Conservation (phyloP, 2,329 filamentous ascomycete species). For the Rutstroemia sydowiana region DNA sequence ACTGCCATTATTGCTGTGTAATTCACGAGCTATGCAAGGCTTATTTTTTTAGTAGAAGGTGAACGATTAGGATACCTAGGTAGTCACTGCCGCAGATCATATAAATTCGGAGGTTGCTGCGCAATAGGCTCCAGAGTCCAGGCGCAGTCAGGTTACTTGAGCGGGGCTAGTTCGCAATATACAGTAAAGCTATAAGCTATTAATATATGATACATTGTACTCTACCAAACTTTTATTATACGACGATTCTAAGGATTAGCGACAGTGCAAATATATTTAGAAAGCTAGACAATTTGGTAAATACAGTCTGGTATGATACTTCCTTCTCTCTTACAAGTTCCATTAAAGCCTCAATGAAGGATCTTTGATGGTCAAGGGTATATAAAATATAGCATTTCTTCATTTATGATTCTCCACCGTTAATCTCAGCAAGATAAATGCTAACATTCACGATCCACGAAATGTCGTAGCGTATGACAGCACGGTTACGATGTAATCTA, state of each 20-base stretch:
- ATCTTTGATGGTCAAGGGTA: not conserved
- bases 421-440: slow-evolving; percentile 9
- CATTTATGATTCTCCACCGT: slow-evolving; percentile 9
- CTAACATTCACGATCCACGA: not conserved
- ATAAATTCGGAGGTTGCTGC: slow-evolving; percentile 7
- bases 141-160: not conserved
- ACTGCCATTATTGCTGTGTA: slow-evolving; percentile 3
- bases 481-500: not conserved
- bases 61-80: not conserved
- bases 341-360: too few relatives aligned
- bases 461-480: not conserved
- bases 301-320: too few relatives aligned
- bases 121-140: slow-evolving; percentile 4
- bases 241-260: too few relatives aligned
- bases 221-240: too few relatives aligned
- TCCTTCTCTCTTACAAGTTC: too few relatives aligned
- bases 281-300: too few relatives aligned
- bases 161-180: not conserved
- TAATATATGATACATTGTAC: too few relatives aligned
- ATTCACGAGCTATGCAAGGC: slow-evolving; percentile 5
- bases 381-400: not conserved
- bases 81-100: slow-evolving; percentile 21
- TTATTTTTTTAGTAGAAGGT: not conserved
- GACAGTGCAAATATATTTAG: too few relatives aligned
- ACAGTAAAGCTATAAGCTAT: too few relatives aligned